Conservation (phyloP, 768 basidiomycete genomes). For the Russula lepida region DNA sequence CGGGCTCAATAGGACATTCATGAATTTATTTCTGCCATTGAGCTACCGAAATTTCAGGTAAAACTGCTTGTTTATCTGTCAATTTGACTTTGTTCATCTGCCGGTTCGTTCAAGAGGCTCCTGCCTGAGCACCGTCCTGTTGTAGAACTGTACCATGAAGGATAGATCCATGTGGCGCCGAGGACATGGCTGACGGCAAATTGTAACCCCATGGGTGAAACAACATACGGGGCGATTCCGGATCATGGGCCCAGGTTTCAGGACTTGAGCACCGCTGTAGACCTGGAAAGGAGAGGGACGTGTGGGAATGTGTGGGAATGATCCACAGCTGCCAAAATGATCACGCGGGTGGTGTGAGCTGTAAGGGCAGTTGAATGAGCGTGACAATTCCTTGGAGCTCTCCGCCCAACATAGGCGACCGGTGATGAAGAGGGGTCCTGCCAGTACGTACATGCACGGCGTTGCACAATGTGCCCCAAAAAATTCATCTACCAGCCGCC, state of each 20-base stretch:
- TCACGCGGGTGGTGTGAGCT: not conserved
- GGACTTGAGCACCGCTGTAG: not conserved
- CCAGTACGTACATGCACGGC: constrained; percentile 5
- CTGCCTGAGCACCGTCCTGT: not conserved
- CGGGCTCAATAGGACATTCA: not conserved
- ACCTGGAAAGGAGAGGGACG: not conserved
- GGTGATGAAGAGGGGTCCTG: constrained; percentile 11
- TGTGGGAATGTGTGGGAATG: not conserved
- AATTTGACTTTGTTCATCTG: not conserved
- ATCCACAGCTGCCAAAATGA: constrained; percentile 5
- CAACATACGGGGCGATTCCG: not conserved
- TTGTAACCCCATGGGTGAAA: constrained; percentile 6
- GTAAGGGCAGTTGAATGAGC: not conserved
- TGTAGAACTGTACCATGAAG: not conserved
- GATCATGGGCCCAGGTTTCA: not conserved
- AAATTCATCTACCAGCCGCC: not conserved
- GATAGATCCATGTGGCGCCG: not conserved
- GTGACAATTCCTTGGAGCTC: constrained; percentile 5
- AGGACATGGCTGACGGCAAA: not conserved
- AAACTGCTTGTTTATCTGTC: not conserved
- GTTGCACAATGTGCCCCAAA: not conserved
- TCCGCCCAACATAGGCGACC: constrained; percentile 5
- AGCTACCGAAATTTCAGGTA: not conserved
- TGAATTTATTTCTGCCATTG: not conserved
- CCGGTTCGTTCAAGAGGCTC: not conserved